Conservation (phyloP, 164 flowering plant genomes). For the Umbilicus rupestris region DNA sequence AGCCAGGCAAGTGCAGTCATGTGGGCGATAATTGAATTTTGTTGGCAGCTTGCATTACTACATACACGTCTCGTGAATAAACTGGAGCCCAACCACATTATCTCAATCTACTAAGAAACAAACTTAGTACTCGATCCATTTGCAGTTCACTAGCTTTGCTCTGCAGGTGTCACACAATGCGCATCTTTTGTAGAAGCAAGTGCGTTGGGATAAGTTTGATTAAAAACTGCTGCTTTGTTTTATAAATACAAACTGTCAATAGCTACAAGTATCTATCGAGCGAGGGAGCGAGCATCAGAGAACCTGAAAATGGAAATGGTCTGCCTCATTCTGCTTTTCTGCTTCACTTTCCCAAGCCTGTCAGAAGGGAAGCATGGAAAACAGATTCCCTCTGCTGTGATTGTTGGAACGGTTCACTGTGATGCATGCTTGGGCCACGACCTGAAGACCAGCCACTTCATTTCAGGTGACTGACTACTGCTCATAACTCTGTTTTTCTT, state of each 20-base stretch:
- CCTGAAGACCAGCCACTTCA: conserved; percentile 49
- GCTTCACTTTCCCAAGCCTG: background rate
- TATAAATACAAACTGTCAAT: no score
- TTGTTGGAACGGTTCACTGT: conserved; percentile 73
- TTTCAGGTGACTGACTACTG: conserved; percentile 43
- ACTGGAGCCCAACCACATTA: conserved; percentile 5
- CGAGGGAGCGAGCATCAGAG: background rate
- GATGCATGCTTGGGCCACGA: conserved; percentile 62
- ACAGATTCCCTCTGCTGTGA: conserved; percentile 46
- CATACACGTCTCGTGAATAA: conserved; percentile 1
- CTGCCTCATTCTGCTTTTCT: background rate
- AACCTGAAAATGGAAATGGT: background rate
- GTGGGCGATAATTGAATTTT: background rate
- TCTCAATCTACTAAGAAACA: background rate
- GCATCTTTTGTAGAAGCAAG: conserved; percentile 4
- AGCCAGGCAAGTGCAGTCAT: no score
- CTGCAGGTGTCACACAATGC: conserved; percentile 5
- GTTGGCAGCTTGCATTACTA: background rate
- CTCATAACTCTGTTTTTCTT: background rate
- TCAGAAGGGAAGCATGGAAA: conserved; percentile 31
- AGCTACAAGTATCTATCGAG: background rate
- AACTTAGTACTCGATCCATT: background rate
- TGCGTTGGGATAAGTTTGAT: conserved; percentile 4
- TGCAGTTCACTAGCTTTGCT: background rate
- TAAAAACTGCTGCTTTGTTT: background rate